These are phyloP conservation scores for Phascolomyces articulosus DNA, from an alignment of 371 early-diverging fungal species.

Conservation along the genomic window DNA sequence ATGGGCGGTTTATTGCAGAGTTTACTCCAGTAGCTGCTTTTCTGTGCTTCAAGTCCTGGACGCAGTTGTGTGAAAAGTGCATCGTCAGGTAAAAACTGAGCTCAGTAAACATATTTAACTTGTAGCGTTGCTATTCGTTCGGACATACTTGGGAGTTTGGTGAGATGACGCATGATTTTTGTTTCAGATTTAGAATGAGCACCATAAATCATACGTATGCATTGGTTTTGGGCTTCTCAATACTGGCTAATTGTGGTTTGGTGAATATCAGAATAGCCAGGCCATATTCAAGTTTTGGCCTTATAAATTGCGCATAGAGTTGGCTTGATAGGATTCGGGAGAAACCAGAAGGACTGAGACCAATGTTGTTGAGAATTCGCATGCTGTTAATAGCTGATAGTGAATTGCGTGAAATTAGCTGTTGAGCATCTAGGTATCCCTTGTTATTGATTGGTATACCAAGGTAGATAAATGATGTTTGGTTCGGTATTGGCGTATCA, in stretches of 20 bases:
- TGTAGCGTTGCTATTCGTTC: not conserved
- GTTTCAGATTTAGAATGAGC: constrained; percentile 15
- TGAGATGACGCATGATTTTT: constrained; percentile 18
- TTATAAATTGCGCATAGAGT: constrained; percentile 3
- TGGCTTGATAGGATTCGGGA: constrained; percentile 7
- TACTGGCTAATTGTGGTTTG: not conserved
- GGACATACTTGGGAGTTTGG: not conserved
- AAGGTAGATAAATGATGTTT: constrained; percentile 1
- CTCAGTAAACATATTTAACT: constrained; percentile 6
- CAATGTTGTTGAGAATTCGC: constrained; percentile 11
- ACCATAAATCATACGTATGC: constrained; percentile 20
- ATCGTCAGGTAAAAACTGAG: constrained; percentile 12
- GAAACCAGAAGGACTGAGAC: constrained; percentile 8
- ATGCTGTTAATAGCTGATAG: not conserved
- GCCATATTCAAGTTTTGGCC: constrained; percentile 15
- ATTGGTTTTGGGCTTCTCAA: constrained; percentile 13
- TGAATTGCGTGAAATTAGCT: not conserved
- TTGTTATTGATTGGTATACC: constrained; percentile 8
- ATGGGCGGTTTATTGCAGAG: too few relatives aligned
- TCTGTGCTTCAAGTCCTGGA: not conserved
- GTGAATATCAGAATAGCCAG: constrained; percentile 1
- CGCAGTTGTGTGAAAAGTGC: constrained; percentile 4
- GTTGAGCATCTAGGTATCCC: not conserved
- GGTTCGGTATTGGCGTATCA: too few relatives aligned
- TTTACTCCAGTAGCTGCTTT: not conserved